phyloP scores from a whole-genome alignment of 495 filamentous ascomycete genomes.

The Daldinia childiae region DNA sequence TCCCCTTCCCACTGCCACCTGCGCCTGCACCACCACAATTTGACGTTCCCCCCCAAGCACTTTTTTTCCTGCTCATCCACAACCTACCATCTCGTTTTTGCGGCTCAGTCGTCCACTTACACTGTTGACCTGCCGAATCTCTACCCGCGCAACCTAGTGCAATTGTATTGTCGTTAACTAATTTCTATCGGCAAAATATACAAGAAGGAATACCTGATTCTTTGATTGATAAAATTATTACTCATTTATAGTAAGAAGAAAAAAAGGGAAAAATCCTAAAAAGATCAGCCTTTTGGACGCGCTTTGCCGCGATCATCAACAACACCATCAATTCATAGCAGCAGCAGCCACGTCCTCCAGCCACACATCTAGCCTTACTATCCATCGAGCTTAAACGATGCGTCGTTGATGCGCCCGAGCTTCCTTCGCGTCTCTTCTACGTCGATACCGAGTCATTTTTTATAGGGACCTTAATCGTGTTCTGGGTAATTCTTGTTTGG shows the following conservation, averaged over 20 bases:
- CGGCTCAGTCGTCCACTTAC: conserved; percentile 50
- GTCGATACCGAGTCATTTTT: conserved; percentile 34
- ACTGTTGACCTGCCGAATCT: conserved; percentile 35
- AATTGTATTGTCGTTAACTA: conserved; percentile 15
- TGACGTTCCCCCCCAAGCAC: conserved; percentile 42
- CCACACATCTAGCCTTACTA: conserved; percentile 57
- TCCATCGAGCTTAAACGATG: conserved; percentile 53
- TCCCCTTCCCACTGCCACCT: conserved; percentile 47
- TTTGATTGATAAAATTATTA: conserved; percentile 6
- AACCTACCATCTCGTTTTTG: conserved; percentile 46
- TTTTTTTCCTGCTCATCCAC: conserved; percentile 50
- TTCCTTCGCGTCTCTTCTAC: conserved; percentile 32
- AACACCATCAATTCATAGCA: conserved; percentile 42
- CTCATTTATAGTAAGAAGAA: conserved; percentile 19
- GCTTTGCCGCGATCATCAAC: conserved; percentile 42
- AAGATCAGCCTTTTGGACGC: conserved; percentile 34
- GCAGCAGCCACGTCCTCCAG: conserved; percentile 61
- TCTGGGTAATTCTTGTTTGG: conserved; percentile 26
- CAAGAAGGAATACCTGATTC: background rate
- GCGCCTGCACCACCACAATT: conserved; percentile 50
- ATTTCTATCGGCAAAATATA: conserved; percentile 4
- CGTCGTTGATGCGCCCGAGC: conserved; percentile 50
- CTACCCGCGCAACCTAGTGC: conserved; percentile 21
- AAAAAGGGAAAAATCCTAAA: background rate
- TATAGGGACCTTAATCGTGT: conserved; percentile 37